These are phyloP conservation scores for Phaeosphaeriaceae sp. DNA, from an alignment of 2,329 filamentous ascomycete species.

Conservation along the genomic window DNA sequence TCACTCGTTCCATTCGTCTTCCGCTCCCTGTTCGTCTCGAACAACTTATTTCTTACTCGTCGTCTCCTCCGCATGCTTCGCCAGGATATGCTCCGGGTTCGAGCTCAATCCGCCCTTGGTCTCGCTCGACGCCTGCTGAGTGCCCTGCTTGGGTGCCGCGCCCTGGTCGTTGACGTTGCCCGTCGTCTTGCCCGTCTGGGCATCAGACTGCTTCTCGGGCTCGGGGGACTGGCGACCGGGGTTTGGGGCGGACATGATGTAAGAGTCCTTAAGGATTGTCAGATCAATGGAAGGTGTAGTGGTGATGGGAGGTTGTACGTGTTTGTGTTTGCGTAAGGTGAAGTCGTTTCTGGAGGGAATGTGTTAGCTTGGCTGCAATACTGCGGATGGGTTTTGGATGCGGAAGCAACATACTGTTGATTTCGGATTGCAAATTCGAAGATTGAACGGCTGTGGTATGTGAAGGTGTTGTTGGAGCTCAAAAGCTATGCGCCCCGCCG, in stretches of 20 bases:
- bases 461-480: neutral
- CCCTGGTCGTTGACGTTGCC: slow-evolving; percentile 65
- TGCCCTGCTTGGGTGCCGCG: slow-evolving; percentile 48
- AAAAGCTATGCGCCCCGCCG: slow-evolving; percentile 9
- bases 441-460: neutral
- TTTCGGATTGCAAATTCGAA: neutral
- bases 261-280: too few species aligned
- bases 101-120: slow-evolving; percentile 56
- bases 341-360: neutral
- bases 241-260: slow-evolving; percentile 70
- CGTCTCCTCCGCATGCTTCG: slow-evolving; percentile 67
- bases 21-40: too few species aligned
- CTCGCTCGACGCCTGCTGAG: slow-evolving; percentile 61
- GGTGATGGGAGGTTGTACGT: neutral
- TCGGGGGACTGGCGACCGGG: slow-evolving; percentile 80
- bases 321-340: neutral
- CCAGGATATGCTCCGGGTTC: slow-evolving; percentile 72
- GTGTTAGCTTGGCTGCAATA: neutral
- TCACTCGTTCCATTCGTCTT: too few species aligned
- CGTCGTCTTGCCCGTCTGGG: slow-evolving; percentile 68
- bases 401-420: neutral
- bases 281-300: neutral
- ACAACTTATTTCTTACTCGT: slow-evolving; percentile 62
- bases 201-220: slow-evolving; percentile 71
- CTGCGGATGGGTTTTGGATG: neutral